Conservation (phyloP, 2,329 filamentous ascomycete species). For the Emergomyces orientalis region DNA sequence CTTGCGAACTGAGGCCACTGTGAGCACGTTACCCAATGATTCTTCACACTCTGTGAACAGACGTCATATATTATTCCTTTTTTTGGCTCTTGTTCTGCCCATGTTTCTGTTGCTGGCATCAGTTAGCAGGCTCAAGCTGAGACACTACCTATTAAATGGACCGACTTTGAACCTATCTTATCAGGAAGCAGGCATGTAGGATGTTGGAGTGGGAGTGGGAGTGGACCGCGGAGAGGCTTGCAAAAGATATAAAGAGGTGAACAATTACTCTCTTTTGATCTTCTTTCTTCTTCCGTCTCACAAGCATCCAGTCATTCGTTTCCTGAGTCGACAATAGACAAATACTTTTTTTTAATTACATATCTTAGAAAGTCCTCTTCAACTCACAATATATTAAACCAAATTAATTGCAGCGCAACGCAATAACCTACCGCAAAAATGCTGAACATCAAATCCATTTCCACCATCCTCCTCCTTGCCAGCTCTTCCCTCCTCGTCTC, state of each 20-base stretch:
- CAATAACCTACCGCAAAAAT: constrained; percentile 17
- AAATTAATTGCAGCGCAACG: background rate
- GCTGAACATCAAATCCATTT: constrained; percentile 21
- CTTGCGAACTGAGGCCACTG: background rate
- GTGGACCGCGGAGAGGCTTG: background rate
- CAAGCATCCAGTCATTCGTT: background rate
- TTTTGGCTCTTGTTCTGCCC: background rate
- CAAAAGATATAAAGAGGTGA: background rate
- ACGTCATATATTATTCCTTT: constrained; percentile 1
- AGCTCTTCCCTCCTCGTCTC: constrained; percentile 19
- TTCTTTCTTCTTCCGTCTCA: background rate
- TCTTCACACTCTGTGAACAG: background rate
- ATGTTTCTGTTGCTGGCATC: background rate
- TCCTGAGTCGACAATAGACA: background rate
- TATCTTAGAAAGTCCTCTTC: background rate
- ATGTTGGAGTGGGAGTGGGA: background rate
- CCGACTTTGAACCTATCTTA: background rate
- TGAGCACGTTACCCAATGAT: background rate
- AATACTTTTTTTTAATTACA: background rate
- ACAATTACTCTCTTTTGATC: background rate
- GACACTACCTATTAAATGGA: background rate
- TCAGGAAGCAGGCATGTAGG: background rate
- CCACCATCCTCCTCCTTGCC: constrained; percentile 21
- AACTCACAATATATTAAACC: no score
- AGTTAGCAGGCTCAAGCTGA: background rate